Evolutionary conservation across 495 filamentous ascomycete species (phyloP).

Genomic region (Podospora pseudoanserina): DNA sequence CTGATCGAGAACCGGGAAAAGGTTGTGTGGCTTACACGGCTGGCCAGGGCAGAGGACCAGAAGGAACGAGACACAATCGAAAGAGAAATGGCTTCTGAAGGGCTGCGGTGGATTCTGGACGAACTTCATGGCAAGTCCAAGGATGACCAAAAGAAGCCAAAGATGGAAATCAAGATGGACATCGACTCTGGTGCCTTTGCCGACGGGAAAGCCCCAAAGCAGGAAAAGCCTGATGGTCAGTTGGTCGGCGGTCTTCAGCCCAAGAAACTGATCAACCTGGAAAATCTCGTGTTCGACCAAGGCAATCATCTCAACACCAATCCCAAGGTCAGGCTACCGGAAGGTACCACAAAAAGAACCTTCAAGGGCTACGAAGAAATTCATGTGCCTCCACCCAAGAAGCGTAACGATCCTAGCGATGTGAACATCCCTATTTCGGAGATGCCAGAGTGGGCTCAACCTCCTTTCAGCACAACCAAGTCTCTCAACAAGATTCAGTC

Average conservation of each 20-base stretch:
- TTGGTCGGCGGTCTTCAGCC: conserved; percentile 85
- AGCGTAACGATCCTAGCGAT: conserved; percentile 74
- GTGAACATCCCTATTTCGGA: conserved; percentile 76
- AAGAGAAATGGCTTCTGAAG: conserved; percentile 82
- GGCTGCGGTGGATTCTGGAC: conserved; percentile 80
- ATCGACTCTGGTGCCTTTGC: conserved; percentile 68
- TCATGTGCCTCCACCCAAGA: conserved; percentile 88
- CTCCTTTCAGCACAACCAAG: conserved; percentile 71
- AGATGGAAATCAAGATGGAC: conserved; percentile 90
- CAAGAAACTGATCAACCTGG: conserved; percentile 80
- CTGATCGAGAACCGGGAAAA: conserved; percentile 89
- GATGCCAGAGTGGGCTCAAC: conserved; percentile 86
- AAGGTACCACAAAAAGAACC: conserved; percentile 88
- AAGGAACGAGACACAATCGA: conserved; percentile 76
- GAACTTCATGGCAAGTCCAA: conserved; percentile 63
- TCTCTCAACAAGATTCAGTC: conserved; percentile 95
- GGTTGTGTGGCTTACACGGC: conserved; percentile 89
- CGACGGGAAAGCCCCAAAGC: conserved; percentile 40
- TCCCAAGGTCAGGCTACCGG: conserved; percentile 87
- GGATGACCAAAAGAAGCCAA: conserved; percentile 58
- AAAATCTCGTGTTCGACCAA: conserved; percentile 95
- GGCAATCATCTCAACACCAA: conserved; percentile 99
- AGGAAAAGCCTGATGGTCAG: conserved; percentile 55
- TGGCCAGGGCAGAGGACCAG: conserved; percentile 78
- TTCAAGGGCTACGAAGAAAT: conserved; percentile 99